Evolutionary conservation across 2,329 filamentous ascomycete genomes (phyloP), one percentile per base, ranked within the genome.

Genomic region (Nigrograna mackinnonii): DNA sequence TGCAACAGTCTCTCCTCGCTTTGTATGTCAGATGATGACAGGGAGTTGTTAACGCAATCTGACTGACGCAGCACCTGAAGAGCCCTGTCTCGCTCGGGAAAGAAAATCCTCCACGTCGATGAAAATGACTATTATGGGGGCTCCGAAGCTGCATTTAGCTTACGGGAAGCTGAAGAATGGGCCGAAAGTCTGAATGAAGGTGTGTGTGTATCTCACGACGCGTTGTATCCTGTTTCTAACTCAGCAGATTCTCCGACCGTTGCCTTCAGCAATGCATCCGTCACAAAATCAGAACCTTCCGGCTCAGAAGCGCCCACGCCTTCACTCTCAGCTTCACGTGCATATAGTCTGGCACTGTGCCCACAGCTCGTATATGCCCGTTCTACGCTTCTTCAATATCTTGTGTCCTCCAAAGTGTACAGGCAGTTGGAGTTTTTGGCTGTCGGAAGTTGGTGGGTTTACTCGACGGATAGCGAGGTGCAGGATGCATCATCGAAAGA

Each of bases 351-450:
- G 30, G 85, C 90, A 1, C 77, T 97, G 7, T 87, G 90, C 16
- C 91, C 94, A 5, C 88, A 95, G 59, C 76, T 96, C 49, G 84
- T 97, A 39, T 94, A 96, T 68, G 82, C 89, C 7, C 85, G 86
- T 40, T 95, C 91, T 2, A 78, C 82, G 52, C 78, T 97, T 22
- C 75, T 97, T 4, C 81, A 84, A 6, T 80, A 85, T 57, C 81
- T 97, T 13, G 89, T 97, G n/a, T 90, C 91, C 2, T 96, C 92
- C 5, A 87, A 85, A 55, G 87, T 91, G 11, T 92, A 92, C 61
- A 83, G 86, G 17, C 91, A 96, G 71, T 80, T 99, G 35, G 92
- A 97, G 64, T 97, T 97, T 56, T 82, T 94, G 48, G 90, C 92
- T 20, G 89, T 97, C 19, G 92, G 92, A 19, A 92, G 88, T 43